Evolutionary conservation across 1,284 basidiomycete species (phyloP).

Genomic region (Marasmius fiardii): DNA sequence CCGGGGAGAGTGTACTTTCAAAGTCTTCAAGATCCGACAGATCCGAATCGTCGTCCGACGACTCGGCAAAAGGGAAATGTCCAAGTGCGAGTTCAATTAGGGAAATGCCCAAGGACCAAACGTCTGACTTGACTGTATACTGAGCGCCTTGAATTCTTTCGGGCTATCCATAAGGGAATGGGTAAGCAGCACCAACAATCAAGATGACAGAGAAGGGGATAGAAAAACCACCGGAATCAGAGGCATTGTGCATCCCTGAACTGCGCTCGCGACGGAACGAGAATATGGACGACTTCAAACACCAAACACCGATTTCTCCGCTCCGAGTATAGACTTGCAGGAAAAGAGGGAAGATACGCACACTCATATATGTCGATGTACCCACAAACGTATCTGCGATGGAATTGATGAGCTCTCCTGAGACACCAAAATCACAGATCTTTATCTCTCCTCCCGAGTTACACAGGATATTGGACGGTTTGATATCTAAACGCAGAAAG

Average conservation of each 20-base stretch:
- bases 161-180: slow-evolving; percentile 54
- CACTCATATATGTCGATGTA: slow-evolving; percentile 99
- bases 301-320: not conserved
- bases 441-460: slow-evolving; percentile 96
- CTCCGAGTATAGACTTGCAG: not conserved
- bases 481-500: slow-evolving; percentile 72
- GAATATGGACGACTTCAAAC: not conserved
- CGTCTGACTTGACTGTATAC: slow-evolving; percentile 97
- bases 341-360: slow-evolving; percentile 42
- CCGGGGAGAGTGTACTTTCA: slow-evolving; percentile 53
- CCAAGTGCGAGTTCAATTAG: slow-evolving; percentile 92
- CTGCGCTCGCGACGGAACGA: not conserved
- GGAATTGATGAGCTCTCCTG: slow-evolving; percentile 97
- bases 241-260: no score
- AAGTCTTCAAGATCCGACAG: slow-evolving; percentile 61
- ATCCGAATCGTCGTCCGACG: slow-evolving; percentile 58
- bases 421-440: slow-evolving; percentile 98
- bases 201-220: not conserved
- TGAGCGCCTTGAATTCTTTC: slow-evolving; percentile 98
- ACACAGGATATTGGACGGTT: slow-evolving; percentile 96
- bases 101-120: slow-evolving; percentile 95
- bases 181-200: slow-evolving; percentile 13
- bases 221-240: slow-evolving; percentile 7
- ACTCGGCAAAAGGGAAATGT: slow-evolving; percentile 88
- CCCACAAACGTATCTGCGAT: slow-evolving; percentile 99